A percentile compares a stretch with the other conserved stretches of the same genome.
phyloP scores from a whole-genome alignment of 768 basidiomycete genomes.

The Tephrocybe sp. region DNA sequence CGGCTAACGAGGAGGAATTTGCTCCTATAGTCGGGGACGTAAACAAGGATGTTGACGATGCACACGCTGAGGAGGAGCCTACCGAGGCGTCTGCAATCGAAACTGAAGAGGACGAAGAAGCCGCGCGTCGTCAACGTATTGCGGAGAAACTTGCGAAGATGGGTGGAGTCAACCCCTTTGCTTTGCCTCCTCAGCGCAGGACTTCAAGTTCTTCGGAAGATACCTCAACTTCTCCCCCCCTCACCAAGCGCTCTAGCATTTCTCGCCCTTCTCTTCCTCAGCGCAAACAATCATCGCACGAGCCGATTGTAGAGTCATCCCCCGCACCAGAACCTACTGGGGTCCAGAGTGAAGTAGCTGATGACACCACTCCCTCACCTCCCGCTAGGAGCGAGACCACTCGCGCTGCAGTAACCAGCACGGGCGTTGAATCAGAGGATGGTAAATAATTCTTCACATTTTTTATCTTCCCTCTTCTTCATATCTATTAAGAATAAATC shows the following conservation, averaged over 20 bases:
- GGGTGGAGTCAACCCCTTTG: constrained; percentile 64
- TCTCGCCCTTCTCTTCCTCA: constrained; percentile 10
- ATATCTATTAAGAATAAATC: constrained; percentile 17
- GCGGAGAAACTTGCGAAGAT: constrained; percentile 64
- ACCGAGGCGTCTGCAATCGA: too few relatives aligned
- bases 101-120: constrained; percentile 52
- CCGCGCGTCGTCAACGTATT: constrained; percentile 51
- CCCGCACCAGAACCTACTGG: background rate
- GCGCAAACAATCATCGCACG: constrained; percentile 7
- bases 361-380: background rate
- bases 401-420: background rate
- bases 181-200: constrained; percentile 22
- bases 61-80: background rate
- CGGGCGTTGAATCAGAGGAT: constrained; percentile 16
- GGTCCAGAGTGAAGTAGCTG: background rate
- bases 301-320: background rate
- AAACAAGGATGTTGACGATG: background rate
- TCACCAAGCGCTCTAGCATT: constrained; percentile 11
- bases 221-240: constrained; percentile 7
- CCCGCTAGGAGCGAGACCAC: constrained; percentile 6
- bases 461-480: constrained; percentile 17
- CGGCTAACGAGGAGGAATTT: background rate
- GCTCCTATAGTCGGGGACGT: background rate
- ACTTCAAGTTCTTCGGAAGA: constrained; percentile 16
- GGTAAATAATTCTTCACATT: constrained; percentile 24